Base-by-base conservation (phyloP, 805 yeast species). In the Saccharomyces eubayanus region DNA sequence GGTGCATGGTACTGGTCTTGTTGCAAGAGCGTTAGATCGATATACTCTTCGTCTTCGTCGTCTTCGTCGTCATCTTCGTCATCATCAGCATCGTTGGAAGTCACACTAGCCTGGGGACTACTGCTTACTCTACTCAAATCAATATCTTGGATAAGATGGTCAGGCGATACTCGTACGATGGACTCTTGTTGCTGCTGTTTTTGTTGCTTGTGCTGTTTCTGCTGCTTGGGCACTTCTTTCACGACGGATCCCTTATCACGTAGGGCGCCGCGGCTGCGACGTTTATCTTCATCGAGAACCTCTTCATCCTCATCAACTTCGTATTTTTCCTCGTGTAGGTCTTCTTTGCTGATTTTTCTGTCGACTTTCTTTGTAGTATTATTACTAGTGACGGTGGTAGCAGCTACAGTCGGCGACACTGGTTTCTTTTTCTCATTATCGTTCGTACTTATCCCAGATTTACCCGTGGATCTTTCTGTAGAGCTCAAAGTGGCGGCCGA, bases 1-100 rank as follows among this genome's bases (percentile, higher is more conserved):
- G 79, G 74, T 46, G 87, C 78, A 60, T 76, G 82, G 2, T 79
- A 77, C 67, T 86, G 94, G 48, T 84, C 90, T 24, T 83, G 83
- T 68, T 85, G 89, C 50, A 85, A 72, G 60, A 76, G 76, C 2
- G 85, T 75, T 58, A 85, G 71, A 65, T 84, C 89, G 51, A 83
- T 66, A 48, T 73, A 72, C 46, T 72, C 74, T 27, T 70, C 74
- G 8, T 60, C 61, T 48, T 43, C 50, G 59, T 59, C 59, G 55
- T 24, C 62, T 40, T 61, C 67, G 36, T 60, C 63, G 20, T 61
- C 62, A 47, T 62, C 68, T 11, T 56, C 62, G 16, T 55, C 66
- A 9, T 64, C 62, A 14, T 61, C 65, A 28, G 47, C 52, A 1
- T 28, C 36, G 12, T 48, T 41, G 43, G 43, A 24, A 14, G 36